Evolutionary conservation across 208 protist species (phyloP), one percentile per base, ranked within the genome.

Genomic region (Vickermania ingenoplastis): DNA sequence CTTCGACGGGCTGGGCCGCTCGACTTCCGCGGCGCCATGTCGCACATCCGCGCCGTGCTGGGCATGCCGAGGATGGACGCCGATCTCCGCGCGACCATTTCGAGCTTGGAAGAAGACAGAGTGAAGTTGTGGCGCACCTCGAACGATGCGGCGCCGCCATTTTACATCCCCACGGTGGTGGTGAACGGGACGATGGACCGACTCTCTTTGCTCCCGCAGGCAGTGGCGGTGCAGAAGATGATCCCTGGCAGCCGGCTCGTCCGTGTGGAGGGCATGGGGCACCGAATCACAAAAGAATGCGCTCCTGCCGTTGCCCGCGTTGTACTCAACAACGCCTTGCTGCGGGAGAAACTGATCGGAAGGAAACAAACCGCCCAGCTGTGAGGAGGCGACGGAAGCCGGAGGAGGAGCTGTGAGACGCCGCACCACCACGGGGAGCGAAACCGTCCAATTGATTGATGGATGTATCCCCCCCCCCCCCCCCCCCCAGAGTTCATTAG

Each of bases 161-260:
- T 59, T 17, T 73, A 79, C 65, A 61, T 88, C n/a, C 82, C 86
- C 5, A 85, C 78, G 22, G 31, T 86, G n/a, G 66, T 93, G 17
- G 50, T 90, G 3, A 81, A 93, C 3, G 86, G 86, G n/a, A 78
- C 73, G 21, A 36, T 57, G 25, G 86, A 93, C 55, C 26, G 53
- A 1, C 59, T 93, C 29, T 76, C 75, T 30, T 82, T 80, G 1
- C 41, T 58, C n/a, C 36, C 31, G 2, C 88, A 90, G 53, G 83
- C 68, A 17, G 28, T 61, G 14, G 55, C 78, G 58, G 63, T 89
- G 2, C 61, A 65, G n/a, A 26, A 72, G 3, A 27, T 65, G 14
- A 81, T 90, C 55, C 67, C 65, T 0, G 71, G 69, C 0, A 81
- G 80, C 27, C 59, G 36, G 3, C 30, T 88, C 2, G 62, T 70